These are phyloP conservation scores for Zhuliangozyma blackwelliae DNA, from an alignment of 1,139 yeast genomes.

Conservation along the genomic window DNA sequence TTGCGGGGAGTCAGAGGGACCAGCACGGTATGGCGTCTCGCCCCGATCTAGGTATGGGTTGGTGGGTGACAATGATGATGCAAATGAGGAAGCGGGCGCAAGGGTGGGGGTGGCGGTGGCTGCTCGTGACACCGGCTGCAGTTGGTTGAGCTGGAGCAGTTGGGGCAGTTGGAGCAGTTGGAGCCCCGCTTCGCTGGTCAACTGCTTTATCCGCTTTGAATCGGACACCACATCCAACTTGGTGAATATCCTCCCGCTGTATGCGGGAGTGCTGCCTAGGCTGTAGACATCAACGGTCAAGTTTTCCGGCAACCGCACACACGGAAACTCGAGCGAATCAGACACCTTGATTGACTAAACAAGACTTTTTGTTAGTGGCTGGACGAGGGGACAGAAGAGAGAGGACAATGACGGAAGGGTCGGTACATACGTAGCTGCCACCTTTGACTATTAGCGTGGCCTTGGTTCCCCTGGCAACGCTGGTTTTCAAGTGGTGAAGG, in stretches of 20 bases:
- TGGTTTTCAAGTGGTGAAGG: slow-evolving; percentile 16
- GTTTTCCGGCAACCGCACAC: slow-evolving; percentile 31
- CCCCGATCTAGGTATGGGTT: background rate
- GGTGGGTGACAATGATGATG: slow-evolving; percentile 3
- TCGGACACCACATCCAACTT: slow-evolving; percentile 32
- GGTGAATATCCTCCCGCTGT: slow-evolving; percentile 29
- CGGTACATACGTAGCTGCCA: slow-evolving; percentile 29
- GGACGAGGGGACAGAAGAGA: background rate
- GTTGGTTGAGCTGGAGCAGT: too few relatives aligned
- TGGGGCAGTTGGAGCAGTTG: slow-evolving; percentile 3
- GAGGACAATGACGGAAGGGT: background rate
- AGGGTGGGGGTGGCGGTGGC: slow-evolving; percentile 2
- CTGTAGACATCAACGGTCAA: slow-evolving; percentile 35
- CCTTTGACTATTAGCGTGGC: slow-evolving; percentile 35
- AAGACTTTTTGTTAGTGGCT: too few relatives aligned
- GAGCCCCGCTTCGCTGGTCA: slow-evolving; percentile 1
- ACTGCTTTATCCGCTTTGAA: slow-evolving; percentile 24
- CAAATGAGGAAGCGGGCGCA: slow-evolving; percentile 10
- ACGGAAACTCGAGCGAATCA: slow-evolving; percentile 28
- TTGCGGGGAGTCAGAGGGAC: slow-evolving; percentile 16
- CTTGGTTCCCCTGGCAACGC: slow-evolving; percentile 11
- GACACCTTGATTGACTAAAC: slow-evolving; percentile 29
- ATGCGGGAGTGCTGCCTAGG: slow-evolving; percentile 10
- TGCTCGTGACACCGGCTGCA: too few relatives aligned
- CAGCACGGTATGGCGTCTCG: background rate